A percentile compares a stretch with the other conserved stretches of the same genome.
These are phyloP conservation scores for Paulownia fortunei DNA, from an alignment of 257 asterid genomes.

Conservation along the genomic window DNA sequence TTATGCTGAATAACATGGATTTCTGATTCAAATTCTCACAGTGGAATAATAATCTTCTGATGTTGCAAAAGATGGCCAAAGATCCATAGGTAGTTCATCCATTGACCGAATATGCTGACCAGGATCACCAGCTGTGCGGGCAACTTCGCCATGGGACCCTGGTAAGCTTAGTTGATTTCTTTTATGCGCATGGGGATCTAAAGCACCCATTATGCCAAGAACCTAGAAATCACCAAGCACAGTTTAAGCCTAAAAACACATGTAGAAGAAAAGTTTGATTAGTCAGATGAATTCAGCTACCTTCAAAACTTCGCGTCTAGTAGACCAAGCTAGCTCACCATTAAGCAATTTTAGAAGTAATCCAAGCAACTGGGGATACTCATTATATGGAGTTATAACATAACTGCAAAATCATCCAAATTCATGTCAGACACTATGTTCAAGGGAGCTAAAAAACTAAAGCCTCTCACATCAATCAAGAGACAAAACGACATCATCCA, in stretches of 20 bases:
- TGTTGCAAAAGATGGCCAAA: slow-evolving; percentile 99
- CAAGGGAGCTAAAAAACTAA: slow-evolving; percentile 11
- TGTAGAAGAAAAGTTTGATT: slow-evolving; percentile 3
- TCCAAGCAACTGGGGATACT: slow-evolving; percentile 93
- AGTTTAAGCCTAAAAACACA: slow-evolving; percentile 27
- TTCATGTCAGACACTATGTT: slow-evolving; percentile 21
- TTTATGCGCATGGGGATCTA: slow-evolving; percentile 95
- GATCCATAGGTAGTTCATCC: slow-evolving; percentile 94
- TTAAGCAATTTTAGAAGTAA: slow-evolving; percentile 89
- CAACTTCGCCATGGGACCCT: slow-evolving; percentile 94
- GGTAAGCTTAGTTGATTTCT: slow-evolving; percentile 83
- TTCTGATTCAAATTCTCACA: slow-evolving; percentile 56
- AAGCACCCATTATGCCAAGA: slow-evolving; percentile 99
- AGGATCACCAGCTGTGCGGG: slow-evolving; percentile 80
- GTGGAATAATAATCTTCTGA: slow-evolving; percentile 98
- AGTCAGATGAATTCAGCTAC: slow-evolving; percentile 47
- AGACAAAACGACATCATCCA: slow-evolving; percentile 21
- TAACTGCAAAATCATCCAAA: slow-evolving; percentile 62
- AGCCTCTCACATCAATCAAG: slow-evolving; percentile 18
- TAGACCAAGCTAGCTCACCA: slow-evolving; percentile 99
- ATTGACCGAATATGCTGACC: slow-evolving; percentile 84
- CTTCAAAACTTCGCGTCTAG: slow-evolving; percentile 96
- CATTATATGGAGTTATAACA: slow-evolving; percentile 93
- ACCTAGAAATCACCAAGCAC: slow-evolving; percentile 58
- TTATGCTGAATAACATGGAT: slow-evolving; percentile 21